These are phyloP conservation scores for Elaeis oleifera DNA, from an alignment of 202 grass and related monocot genomes.

Conservation along the genomic window DNA sequence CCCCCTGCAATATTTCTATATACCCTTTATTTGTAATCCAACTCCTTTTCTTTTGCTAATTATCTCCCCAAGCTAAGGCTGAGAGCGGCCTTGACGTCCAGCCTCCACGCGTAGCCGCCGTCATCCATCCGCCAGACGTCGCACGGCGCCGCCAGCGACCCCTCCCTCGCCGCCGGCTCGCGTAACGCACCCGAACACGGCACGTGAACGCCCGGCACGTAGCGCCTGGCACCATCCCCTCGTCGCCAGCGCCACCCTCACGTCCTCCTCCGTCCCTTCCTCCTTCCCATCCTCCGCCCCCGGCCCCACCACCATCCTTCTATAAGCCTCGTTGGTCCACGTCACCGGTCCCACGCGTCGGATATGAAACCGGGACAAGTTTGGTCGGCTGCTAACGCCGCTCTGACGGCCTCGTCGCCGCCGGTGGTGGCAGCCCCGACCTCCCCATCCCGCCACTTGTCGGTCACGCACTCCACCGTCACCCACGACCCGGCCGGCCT, in stretches of 20 bases:
- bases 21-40: too few species aligned
- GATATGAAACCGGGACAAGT: conserved; percentile 41
- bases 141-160: conserved; percentile 65
- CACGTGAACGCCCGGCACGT: conserved; percentile 69
- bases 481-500: conserved; percentile 24
- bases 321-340: conserved; percentile 52
- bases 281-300: background rate
- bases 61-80: conserved; percentile 35
- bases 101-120: conserved; percentile 55
- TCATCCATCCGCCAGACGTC: conserved; percentile 75
- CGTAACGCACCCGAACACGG: conserved; percentile 36
- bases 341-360: conserved; percentile 64
- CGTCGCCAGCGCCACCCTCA: conserved; percentile 33
- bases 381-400: conserved; percentile 15
- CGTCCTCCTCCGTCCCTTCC: background rate
- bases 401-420: conserved; percentile 18
- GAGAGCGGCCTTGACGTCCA: conserved; percentile 75
- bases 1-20: too few species aligned
- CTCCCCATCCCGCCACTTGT: conserved; percentile 42
- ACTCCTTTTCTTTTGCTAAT: too few species aligned
- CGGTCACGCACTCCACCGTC: conserved; percentile 51
- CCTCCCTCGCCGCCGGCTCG: background rate
- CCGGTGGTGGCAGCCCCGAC: background rate
- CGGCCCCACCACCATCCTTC: conserved; percentile 9
- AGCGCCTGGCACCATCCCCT: conserved; percentile 36